A percentile compares a stretch with the other conserved stretches of the same genome.
phyloP scores from a whole-genome alignment of 495 filamentous ascomycete species.

The Ascobolus immersus region DNA sequence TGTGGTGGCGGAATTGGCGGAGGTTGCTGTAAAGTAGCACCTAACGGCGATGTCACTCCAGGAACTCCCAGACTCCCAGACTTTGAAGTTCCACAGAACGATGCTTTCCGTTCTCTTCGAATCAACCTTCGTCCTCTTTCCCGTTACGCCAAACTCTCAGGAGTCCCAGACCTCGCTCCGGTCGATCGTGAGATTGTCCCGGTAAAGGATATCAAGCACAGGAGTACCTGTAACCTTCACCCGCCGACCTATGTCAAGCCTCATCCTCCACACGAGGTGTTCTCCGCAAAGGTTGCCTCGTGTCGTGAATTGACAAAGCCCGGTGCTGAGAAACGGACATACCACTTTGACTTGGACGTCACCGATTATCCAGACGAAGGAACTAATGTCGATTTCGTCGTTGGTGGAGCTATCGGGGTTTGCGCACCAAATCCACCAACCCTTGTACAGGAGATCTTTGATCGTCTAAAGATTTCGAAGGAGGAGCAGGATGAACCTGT shows the following conservation, averaged over 20 bases:
- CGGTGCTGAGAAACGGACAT: conserved; percentile 92
- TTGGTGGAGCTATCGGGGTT: conserved; percentile 84
- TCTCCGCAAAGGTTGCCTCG: conserved; percentile 53
- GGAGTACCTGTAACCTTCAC: conserved; percentile 25
- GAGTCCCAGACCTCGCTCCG: conserved; percentile 42
- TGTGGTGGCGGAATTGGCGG: conserved; percentile 89
- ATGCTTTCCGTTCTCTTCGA: conserved; percentile 52
- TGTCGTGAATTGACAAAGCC: conserved; percentile 62
- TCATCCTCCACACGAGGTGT: conserved; percentile 82
- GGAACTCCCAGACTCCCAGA: conserved; percentile 27
- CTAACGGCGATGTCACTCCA: conserved; percentile 16
- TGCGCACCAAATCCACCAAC: conserved; percentile 59
- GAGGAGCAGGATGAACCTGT: conserved; percentile 61
- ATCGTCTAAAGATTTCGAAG: conserved; percentile 49
- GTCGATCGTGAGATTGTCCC: conserved; percentile 33
- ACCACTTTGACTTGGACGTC: conserved; percentile 89
- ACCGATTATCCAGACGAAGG: conserved; percentile 77
- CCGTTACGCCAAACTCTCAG: conserved; percentile 39
- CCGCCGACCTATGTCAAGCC: conserved; percentile 80
- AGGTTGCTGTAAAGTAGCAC: conserved; percentile 23
- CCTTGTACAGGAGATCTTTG: conserved; percentile 59
- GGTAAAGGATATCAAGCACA: conserved; percentile 7
- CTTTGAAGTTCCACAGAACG: conserved; percentile 51
- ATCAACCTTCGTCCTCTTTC: conserved; percentile 52
- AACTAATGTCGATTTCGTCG: conserved; percentile 72